Conservation (phyloP, 306 rosid species). For the Inga oerstediana region DNA sequence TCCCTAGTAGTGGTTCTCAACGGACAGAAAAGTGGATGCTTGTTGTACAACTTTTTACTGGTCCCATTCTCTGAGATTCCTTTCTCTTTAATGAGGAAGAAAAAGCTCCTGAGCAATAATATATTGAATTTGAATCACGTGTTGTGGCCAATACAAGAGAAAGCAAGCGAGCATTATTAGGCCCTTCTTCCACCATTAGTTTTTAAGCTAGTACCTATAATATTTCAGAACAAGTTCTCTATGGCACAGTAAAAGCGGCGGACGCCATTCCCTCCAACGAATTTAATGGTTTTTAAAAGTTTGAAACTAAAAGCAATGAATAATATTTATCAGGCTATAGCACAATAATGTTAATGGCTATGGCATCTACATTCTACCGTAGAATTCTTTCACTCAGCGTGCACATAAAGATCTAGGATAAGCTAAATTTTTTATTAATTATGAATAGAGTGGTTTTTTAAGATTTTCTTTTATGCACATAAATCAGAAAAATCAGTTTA, state of each 20-base stretch:
- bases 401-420: not conserved
- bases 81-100: slow-evolving; percentile 3
- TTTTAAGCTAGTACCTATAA: not conserved
- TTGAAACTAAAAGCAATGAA: not conserved
- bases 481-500: too few relatives aligned
- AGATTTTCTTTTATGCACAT: too few relatives aligned
- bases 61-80: not conserved
- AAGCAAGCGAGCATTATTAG: not conserved
- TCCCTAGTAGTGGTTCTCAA: not conserved
- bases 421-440: not conserved
- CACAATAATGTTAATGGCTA: too few relatives aligned
- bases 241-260: not conserved
- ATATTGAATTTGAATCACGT: slow-evolving; percentile 21
- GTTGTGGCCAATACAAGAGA: slow-evolving; percentile 9
- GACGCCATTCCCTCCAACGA: slow-evolving; percentile 1
- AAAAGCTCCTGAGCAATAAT: not conserved
- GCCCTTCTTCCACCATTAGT: not conserved
- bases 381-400: too few relatives aligned
- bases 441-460: not conserved
- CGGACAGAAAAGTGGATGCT: slow-evolving; percentile 6
- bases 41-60: not conserved
- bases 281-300: not conserved
- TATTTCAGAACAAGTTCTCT: slow-evolving; percentile 17
- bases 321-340: not conserved
- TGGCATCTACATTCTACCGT: not conserved